Conservation (phyloP, 768 basidiomycete genomes). For the Rhodotorula sphaerocarpa region DNA sequence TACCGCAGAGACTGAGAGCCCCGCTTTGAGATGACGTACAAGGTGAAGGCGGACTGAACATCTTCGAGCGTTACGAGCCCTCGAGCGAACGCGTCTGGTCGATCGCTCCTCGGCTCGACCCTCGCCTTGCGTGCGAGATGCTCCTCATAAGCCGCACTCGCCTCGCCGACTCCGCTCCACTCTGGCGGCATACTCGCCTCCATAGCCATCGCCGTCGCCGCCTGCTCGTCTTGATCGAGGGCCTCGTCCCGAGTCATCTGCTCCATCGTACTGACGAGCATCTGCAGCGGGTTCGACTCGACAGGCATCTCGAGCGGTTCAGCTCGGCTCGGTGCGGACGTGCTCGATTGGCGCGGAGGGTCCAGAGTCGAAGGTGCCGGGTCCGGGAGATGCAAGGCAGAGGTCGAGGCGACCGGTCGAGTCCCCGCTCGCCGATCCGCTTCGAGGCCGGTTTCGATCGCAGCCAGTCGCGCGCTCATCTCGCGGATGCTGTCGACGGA, state of each 20-base stretch:
- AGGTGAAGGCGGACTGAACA: conserved; percentile 19
- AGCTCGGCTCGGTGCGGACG: background rate
- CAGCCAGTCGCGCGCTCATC: conserved; percentile 11
- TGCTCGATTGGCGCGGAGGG: background rate
- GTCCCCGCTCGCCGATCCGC: conserved; percentile 7
- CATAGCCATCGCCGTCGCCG: background rate
- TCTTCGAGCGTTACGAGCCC: conserved; percentile 27
- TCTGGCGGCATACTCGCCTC: background rate
- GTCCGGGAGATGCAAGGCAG: background rate
- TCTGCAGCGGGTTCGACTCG: conserved; percentile 25
- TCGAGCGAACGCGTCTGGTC: conserved; percentile 22
- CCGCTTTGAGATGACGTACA: background rate
- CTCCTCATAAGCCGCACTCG: conserved; percentile 4
- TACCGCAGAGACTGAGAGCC: background rate
- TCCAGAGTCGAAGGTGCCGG: background rate
- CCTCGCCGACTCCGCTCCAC: background rate
- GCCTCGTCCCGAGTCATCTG: conserved; percentile 17
- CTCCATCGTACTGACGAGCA: conserved; percentile 26
- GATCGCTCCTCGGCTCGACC: conserved; percentile 5
- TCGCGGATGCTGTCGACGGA: conserved; percentile 3
- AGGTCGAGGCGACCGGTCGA: background rate
- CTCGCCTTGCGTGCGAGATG: conserved; percentile 10
- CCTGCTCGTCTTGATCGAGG: conserved; percentile 10
- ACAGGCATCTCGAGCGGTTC: conserved; percentile 9
- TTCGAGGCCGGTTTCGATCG: conserved; percentile 26